Evolutionary conservation across 345 rosid genomes (phyloP), one percentile per base, ranked within the genome.

Genomic region (Gossypium raimondii): DNA sequence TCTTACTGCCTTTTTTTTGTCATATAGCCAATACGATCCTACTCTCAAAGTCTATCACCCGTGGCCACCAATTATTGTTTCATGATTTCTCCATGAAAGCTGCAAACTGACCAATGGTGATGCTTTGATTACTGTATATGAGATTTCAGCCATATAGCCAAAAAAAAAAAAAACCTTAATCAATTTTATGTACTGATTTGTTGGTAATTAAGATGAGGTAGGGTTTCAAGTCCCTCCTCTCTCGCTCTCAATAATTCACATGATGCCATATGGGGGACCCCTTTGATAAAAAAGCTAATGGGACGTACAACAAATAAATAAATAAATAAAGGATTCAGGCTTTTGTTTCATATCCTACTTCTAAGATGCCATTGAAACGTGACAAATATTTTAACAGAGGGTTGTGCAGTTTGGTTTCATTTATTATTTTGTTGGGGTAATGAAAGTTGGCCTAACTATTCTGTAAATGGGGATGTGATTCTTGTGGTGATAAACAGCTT

Each of bases 41-140:
- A 17, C 67, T 38, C 47, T 34, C 48, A 63, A 34, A 34, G 41
- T 34, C 41, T 34, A 34, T 34, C 41, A 34, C 67, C 50, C 13
- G 13, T 45, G 11, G 11, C 25, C 20, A 47, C 56, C 56, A 47
- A 67, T 47, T 47, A 22, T 67, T 47, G 25, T 24, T 67, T 47
- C 38, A 47, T 67, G 71, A 67, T 67, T 67, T 67, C 41, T 14
- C 12, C 71, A 24, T 47, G 38, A 45, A 67, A 67, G 56, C 71
- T 0, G 41, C 5, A 55, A 47, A 17, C 56, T 24, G 71, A 47
- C 44, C 59, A 24, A 47, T 22, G 17, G 13, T 38, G 68, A 64
- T 64, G 25, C 68, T 41, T 53, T 18, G 22, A 18, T 17, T 43
- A 18, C 9, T 34, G 44, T 63, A 16, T 13, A 20, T 43, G 29